Conservation (phyloP, 1,284 basidiomycete genomes). For the Leccinum pachyderme region DNA sequence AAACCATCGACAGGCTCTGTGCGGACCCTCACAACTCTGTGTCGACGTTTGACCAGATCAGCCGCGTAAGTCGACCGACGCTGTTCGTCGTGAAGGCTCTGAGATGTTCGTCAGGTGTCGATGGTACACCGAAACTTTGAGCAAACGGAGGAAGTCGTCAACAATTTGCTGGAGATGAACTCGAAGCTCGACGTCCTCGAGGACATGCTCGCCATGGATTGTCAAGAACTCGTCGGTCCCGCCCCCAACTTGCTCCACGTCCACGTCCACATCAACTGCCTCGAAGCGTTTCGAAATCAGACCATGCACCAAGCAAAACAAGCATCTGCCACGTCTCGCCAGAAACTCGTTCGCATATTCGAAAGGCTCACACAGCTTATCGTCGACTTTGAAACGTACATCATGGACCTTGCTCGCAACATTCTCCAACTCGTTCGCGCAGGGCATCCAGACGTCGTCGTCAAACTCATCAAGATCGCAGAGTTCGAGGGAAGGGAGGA, state of each 20-base stretch:
- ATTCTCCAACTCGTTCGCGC: conserved; percentile 80
- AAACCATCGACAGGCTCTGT: conserved; percentile 78
- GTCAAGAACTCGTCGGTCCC: conserved; percentile 73
- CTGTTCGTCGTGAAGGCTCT: not conserved
- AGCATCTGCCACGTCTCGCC: conserved; percentile 66
- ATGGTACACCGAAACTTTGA: conserved; percentile 95
- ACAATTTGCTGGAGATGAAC: conserved; percentile 88
- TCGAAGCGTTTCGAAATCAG: conserved; percentile 92
- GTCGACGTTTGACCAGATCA: conserved; percentile 89
- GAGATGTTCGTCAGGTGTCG: conserved; percentile 64
- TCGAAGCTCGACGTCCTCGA: conserved; percentile 79
- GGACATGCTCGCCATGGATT: conserved; percentile 75
- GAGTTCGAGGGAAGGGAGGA: conserved; percentile 93
- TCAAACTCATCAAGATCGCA: conserved; percentile 90
- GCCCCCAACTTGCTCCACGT: conserved; percentile 87
- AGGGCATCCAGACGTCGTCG: conserved; percentile 81
- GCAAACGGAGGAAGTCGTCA: conserved; percentile 93
- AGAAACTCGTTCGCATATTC: conserved; percentile 78
- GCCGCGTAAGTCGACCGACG: conserved; percentile 58
- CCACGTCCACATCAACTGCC: conserved; percentile 86
- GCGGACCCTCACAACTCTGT: conserved; percentile 72
- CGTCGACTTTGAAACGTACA: conserved; percentile 84
- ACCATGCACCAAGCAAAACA: conserved; percentile 91
- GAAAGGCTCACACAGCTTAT: conserved; percentile 85
- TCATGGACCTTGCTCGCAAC: conserved; percentile 76